Base-by-base conservation (phyloP, 2,329 filamentous ascomycete species). In the Pseudogymnoascus sp. region DNA sequence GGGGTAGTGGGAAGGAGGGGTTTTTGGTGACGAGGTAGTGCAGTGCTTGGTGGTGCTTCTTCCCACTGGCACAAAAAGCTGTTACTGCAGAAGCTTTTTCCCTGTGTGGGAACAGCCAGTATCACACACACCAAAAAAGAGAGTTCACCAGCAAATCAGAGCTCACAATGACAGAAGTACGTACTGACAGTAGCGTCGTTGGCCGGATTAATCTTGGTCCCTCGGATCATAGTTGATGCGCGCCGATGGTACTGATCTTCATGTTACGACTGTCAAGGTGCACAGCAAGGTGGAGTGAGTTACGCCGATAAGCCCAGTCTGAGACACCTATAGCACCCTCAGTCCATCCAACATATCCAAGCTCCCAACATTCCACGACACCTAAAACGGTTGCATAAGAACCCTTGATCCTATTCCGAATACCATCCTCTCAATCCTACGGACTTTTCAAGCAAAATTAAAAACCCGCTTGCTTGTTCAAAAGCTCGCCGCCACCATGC, bases 1-100 rank as follows among this genome's bases (percentile, higher is more conserved):
- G n/a, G 8, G 66, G 61, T 62, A 61, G 65, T 66, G 62, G 67
- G 64, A 64, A 59, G 63, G 62, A 69, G 69, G 66, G 66, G 68
- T 66, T 63, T 65, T 65, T 60, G 63, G 66, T 60, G 63, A 44
- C 63, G 41, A 64, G 65, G 13, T 39, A 44, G 40, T 47, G 24
- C 13, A 47, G 41, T 47, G 41, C 41, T 47, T 47, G 41, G 41
- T 47, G 41, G 41, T 47, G 41, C 41, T 47, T 47, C 41, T 29
- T 47, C 13, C 41, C 41, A 47, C 41, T 47, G 21, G 10, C 41
- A 47, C 41, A 47, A 35, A 60, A 62, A 65, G 62, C 61, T 63
- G 64, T 64, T 64, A 60, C 65, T 63, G 60, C 41, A 47, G 41
- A 61, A 61, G 59, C 39, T 61, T 41, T 61, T 57, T 41, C 35